phyloP scores from a whole-genome alignment of 2,329 filamentous ascomycete species.

The Cladosporium sp. region DNA sequence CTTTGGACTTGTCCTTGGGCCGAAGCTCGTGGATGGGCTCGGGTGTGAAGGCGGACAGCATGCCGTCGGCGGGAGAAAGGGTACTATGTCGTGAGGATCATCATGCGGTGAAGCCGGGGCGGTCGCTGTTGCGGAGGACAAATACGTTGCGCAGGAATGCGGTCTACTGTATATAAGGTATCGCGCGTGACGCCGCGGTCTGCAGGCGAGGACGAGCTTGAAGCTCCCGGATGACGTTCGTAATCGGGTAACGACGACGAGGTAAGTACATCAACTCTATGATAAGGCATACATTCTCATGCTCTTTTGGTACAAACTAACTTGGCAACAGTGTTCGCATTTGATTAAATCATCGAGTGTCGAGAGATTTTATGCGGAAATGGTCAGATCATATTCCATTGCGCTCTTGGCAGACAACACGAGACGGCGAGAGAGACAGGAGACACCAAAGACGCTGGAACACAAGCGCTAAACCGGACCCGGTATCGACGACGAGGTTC shows the following conservation, averaged over 20 bases:
- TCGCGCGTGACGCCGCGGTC: not conserved
- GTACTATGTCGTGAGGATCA: conserved; percentile 6
- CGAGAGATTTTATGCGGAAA: not conserved
- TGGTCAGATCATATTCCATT: not conserved
- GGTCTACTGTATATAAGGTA: too few relatives aligned
- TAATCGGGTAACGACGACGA: conserved; percentile 9
- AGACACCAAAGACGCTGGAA: not conserved
- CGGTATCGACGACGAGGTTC: not conserved
- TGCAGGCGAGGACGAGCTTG: not conserved
- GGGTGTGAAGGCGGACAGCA: conserved; percentile 94
- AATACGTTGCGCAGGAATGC: too few relatives aligned
- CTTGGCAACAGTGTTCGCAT: too few relatives aligned
- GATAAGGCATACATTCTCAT: too few relatives aligned
- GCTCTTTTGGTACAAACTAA: too few relatives aligned
- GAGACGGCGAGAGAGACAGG: not conserved
- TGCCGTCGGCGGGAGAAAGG: conserved; percentile 11
- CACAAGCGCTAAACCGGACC: not conserved
- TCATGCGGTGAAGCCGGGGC: not conserved
- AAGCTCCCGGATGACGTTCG: conserved; percentile 1
- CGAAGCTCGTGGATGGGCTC: conserved; percentile 95
- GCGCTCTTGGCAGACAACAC: not conserved
- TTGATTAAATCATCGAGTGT: too few relatives aligned
- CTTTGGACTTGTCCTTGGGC: conserved; percentile 90
- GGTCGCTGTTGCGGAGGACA: not conserved
- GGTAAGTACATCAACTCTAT: not conserved